Conservation (phyloP, 257 asterid species). For the Solanum chilense region DNA sequence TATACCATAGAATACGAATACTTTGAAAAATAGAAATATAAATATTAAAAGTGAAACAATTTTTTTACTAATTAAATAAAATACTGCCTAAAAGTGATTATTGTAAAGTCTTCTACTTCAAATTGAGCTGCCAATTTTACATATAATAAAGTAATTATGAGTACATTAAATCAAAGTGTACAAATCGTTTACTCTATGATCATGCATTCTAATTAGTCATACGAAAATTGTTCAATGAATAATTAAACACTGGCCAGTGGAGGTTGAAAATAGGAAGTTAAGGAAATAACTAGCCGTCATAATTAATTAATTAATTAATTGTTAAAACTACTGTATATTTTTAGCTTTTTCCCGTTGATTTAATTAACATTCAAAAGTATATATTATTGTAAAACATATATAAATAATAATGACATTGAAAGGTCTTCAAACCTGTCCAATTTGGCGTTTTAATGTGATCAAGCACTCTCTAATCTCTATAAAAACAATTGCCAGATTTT, state of each 20-base stretch:
- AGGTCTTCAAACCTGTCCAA: background rate
- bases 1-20: too few relatives aligned
- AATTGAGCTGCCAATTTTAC: background rate
- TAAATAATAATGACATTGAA: background rate
- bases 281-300: background rate
- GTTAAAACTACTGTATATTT: background rate
- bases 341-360: background rate
- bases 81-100: background rate
- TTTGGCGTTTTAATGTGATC: background rate
- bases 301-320: background rate
- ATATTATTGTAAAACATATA: background rate
- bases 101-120: background rate
- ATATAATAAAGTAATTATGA: background rate
- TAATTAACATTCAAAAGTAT: background rate
- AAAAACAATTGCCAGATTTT: too few relatives aligned
- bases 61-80: background rate
- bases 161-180: background rate
- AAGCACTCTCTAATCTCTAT: background rate
- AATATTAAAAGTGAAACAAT: background rate
- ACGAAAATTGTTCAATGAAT: background rate
- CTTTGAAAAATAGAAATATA: background rate
- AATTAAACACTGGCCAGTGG: background rate
- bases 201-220: background rate
- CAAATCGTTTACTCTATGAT: background rate
- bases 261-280: background rate